Evolutionary conservation across 306 rosid genomes (phyloP).

Genomic region (Pueraria montana): DNA sequence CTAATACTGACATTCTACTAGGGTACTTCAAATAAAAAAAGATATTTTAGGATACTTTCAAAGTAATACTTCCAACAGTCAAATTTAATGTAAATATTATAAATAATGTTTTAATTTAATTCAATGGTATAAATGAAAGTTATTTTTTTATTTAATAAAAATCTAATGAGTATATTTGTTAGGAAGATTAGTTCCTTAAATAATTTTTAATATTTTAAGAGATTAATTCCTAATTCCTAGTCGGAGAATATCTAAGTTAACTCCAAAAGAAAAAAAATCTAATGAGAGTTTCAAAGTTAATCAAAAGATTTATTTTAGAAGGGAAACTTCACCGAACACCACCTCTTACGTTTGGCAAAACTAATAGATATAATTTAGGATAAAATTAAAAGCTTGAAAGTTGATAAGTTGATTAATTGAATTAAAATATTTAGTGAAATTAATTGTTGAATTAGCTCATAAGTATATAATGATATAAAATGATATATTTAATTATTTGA

Average conservation of each 20-base stretch:
- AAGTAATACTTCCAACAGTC: not conserved
- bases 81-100: not conserved
- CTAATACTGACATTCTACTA: not conserved
- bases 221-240: too few species aligned
- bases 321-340: not conserved
- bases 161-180: too few species aligned
- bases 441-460: not conserved
- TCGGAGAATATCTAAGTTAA: too few species aligned
- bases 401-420: not conserved
- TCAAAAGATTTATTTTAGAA: not conserved
- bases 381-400: not conserved
- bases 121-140: not conserved
- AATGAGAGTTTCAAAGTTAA: too few species aligned
- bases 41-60: conserved; percentile 5
- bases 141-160: not conserved
- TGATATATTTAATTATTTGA: too few species aligned
- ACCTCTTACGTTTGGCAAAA: not conserved
- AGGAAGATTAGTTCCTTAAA: too few species aligned
- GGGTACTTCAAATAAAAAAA: too few species aligned
- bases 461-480: too few species aligned
- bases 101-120: not conserved
- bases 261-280: not conserved
- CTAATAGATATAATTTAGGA: not conserved
- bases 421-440: not conserved
- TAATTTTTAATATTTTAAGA: too few species aligned